Evolutionary conservation across 306 rosid species (phyloP).

Genomic region (Bauhinia variegata): DNA sequence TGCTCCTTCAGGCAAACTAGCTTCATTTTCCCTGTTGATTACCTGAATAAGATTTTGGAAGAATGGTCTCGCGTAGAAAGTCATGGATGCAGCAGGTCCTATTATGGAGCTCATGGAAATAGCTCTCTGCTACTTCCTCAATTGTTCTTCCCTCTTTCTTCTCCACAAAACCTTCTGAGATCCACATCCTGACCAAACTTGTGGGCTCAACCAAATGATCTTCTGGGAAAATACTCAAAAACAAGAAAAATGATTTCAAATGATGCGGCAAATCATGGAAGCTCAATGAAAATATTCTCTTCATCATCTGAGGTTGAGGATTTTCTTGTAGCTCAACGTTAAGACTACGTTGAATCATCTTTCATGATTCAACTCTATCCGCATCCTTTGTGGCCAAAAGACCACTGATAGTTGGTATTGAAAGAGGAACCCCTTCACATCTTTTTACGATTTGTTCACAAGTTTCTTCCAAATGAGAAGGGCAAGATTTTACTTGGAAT

Average conservation of each 20-base stretch:
- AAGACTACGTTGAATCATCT: background rate
- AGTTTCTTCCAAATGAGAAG: background rate
- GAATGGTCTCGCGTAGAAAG: background rate
- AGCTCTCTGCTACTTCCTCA: slow-evolving; percentile 34
- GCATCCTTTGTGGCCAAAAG: background rate
- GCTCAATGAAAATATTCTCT: background rate
- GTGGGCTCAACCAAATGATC: background rate
- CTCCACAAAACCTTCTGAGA: slow-evolving; percentile 28
- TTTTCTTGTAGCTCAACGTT: no score
- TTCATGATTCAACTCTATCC: background rate
- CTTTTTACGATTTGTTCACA: background rate
- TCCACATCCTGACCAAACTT: slow-evolving; percentile 30
- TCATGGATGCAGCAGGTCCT: background rate
- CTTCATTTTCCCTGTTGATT: background rate
- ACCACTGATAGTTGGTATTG: background rate
- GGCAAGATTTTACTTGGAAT: background rate
- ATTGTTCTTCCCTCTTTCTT: slow-evolving; percentile 12
- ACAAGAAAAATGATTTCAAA: slow-evolving; percentile 13
- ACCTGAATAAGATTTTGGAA: background rate
- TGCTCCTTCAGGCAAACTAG: background rate
- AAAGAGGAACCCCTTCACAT: background rate
- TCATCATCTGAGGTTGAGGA: background rate
- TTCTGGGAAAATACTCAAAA: slow-evolving; percentile 5
- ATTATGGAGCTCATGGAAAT: slow-evolving; percentile 14
- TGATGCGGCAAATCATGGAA: slow-evolving; percentile 1